Base-by-base conservation (phyloP, 2,329 filamentous ascomycete species). In the Rutstroemia sp. region DNA sequence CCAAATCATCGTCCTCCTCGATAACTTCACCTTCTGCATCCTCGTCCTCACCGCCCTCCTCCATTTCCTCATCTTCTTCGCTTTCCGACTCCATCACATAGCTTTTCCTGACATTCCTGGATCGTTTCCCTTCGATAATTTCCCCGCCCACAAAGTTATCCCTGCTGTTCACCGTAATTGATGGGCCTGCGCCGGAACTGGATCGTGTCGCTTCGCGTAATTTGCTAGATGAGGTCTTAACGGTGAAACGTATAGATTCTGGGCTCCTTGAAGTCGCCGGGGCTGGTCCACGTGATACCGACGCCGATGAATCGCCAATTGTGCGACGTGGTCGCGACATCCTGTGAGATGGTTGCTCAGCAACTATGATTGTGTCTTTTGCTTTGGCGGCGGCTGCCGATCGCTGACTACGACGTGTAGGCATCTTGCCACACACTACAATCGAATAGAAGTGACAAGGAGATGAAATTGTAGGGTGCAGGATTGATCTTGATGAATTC, bases 81-180 rank as follows among this genome's bases (percentile, higher is more conserved):
- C 72, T 71, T 57, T 75, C 74, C 42, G 76, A 75, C 17, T 78
- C 73, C 38, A 79, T 69, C 58, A 80, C 77, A 57, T 70, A 70
- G 53, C 64, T 70, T 55, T 69, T 70, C 48, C 63, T 66, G 5
- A 68, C 64, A 54, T 67, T 66, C 49, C 68, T 65, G 5, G 62
- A 54, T 58, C 68, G 60, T 51, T 66, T 68, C 1, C 66, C 67
- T 48, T 67, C 65, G 2, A 69, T 45, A 44, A 69, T 69, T 44
- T 69, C 60, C 17, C 66, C 65, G 3, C 65, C 66, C 9, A 60
- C 48, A 57, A 69, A 66, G 4, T 56, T 57, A 51, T 67, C 63
- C 14, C 64, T 61, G 17, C 57, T 61, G 25, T 57, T 63, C 3
- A 60, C 57, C 5, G 57, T 46, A 21, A 60, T 52, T 14, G 63